Evolutionary conservation across 2,329 filamentous ascomycete species (phyloP).

Genomic region (Teratosphaeria epicoccoides): DNA sequence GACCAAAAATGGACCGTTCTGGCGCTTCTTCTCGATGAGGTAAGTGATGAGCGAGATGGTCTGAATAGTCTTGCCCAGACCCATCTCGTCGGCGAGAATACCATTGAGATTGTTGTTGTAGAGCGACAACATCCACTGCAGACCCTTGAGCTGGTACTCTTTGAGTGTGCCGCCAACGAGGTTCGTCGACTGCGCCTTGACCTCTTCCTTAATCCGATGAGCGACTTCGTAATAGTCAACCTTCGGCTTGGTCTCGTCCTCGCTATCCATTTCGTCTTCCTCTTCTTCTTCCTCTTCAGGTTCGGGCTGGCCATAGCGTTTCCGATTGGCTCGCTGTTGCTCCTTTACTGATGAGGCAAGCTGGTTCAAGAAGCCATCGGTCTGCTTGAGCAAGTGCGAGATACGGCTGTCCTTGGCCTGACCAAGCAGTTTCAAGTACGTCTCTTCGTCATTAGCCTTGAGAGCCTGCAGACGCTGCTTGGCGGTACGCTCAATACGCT

Average conservation of each 20-base stretch:
- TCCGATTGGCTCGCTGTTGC: slow-evolving; percentile 74
- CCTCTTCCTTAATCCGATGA: slow-evolving; percentile 88
- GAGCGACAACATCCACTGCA: slow-evolving; percentile 98
- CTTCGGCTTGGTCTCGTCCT: slow-evolving; percentile 59
- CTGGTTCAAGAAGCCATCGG: slow-evolving; percentile 92
- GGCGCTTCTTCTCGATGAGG: slow-evolving; percentile 88
- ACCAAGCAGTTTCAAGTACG: slow-evolving; percentile 92
- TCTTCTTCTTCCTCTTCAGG: slow-evolving; percentile 41
- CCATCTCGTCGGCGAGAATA: slow-evolving; percentile 98
- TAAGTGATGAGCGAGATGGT: slow-evolving; percentile 97
- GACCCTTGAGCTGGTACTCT: slow-evolving; percentile 95
- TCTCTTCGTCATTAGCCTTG: slow-evolving; percentile 98
- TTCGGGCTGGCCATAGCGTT: slow-evolving; percentile 61
- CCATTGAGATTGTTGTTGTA: slow-evolving; percentile 99
- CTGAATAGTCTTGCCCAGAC: slow-evolving; percentile 98
- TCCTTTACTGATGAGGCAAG: slow-evolving; percentile 88
- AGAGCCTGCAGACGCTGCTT: slow-evolving; percentile 99
- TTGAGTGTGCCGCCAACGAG: slow-evolving; percentile 88
- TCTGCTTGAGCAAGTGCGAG: slow-evolving; percentile 90
- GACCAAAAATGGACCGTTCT: slow-evolving; percentile 85
- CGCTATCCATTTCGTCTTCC: slow-evolving; percentile 57
- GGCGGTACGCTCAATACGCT: slow-evolving; percentile 90
- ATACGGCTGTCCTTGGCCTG: slow-evolving; percentile 99
- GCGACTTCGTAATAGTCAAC: slow-evolving; percentile 99
- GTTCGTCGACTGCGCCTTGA: slow-evolving; percentile 70